Evolutionary conservation across 73 alveolate genomes (phyloP).

Genomic region (Uronychia setigera): DNA sequence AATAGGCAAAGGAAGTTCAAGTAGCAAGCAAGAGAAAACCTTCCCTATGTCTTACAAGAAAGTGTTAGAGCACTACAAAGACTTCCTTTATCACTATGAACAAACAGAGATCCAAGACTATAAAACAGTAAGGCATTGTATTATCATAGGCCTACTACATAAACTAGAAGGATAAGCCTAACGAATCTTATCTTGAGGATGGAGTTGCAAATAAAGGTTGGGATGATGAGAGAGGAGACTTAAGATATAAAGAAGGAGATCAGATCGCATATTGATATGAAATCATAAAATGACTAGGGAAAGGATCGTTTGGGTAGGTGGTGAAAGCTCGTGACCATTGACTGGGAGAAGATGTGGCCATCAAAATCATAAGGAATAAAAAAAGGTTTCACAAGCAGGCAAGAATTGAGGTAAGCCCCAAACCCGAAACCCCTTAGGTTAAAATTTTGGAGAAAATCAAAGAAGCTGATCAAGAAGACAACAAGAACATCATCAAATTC

Average conservation of each 20-base stretch:
- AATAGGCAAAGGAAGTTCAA: too few relatives aligned
- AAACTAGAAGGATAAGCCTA: background rate
- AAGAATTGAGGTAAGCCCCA: slow-evolving; percentile 50
- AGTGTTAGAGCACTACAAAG: background rate
- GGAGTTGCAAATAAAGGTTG: slow-evolving; percentile 33
- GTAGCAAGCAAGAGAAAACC: too few relatives aligned
- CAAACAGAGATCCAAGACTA: slow-evolving; percentile 41
- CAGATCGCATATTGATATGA: slow-evolving; percentile 41
- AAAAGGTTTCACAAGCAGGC: slow-evolving; percentile 34
- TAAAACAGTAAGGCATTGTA: slow-evolving; percentile 4
- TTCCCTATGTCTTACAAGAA: background rate
- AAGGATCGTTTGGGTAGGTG: slow-evolving; percentile 50
- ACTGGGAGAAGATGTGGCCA: slow-evolving; percentile 24
- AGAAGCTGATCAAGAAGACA: slow-evolving; percentile 30
- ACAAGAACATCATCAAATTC: slow-evolving; percentile 19
- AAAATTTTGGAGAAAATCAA: slow-evolving; percentile 22
- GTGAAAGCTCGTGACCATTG: slow-evolving; percentile 32
- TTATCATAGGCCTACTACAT: slow-evolving; percentile 18
- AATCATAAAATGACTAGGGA: slow-evolving; percentile 32
- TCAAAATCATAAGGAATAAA: slow-evolving; percentile 40
- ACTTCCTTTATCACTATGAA: slow-evolving; percentile 32
- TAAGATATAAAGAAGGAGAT: slow-evolving; percentile 27
- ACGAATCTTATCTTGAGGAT: background rate
- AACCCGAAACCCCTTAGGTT: slow-evolving; percentile 56
- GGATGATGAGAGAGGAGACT: slow-evolving; percentile 51